phyloP scores from a whole-genome alignment of 805 yeast species.

The Candida vaughaniae region DNA sequence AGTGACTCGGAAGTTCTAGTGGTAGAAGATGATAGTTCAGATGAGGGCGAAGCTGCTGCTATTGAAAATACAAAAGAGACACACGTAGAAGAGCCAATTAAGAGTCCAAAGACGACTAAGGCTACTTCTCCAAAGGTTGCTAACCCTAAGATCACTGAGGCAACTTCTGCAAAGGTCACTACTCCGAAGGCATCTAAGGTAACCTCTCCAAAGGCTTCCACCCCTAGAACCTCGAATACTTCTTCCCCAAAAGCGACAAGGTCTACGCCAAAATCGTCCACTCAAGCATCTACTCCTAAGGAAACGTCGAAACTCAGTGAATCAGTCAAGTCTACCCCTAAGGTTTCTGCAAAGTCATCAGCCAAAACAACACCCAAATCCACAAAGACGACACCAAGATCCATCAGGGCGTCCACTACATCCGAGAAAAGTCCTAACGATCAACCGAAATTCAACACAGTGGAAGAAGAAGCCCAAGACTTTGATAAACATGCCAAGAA shows the following conservation, averaged over 20 bases:
- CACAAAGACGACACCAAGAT: too few species aligned
- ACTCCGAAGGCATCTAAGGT: slow-evolving; percentile 2
- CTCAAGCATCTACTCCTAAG: not conserved
- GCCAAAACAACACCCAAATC: too few species aligned
- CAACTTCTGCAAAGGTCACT: not conserved
- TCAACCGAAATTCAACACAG: slow-evolving; percentile 5
- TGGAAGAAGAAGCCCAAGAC: slow-evolving; percentile 23
- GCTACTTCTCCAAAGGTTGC: not conserved
- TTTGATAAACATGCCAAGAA: slow-evolving; percentile 22
- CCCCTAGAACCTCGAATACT: too few species aligned
- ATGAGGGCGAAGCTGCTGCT: too few species aligned
- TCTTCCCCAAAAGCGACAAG: too few species aligned
- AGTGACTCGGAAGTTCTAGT: not conserved
- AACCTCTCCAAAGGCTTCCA: not conserved
- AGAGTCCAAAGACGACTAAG: not conserved
- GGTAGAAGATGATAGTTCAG: not conserved
- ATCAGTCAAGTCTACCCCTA: not conserved
- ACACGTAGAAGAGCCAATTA: too few species aligned
- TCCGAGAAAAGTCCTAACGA: too few species aligned
- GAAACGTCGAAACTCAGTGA: not conserved
- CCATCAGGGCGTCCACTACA: too few species aligned
- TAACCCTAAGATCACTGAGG: not conserved
- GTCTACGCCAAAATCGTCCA: not conserved
- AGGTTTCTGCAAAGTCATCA: slow-evolving; percentile 1
- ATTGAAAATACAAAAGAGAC: too few species aligned